Conservation (phyloP, 306 rosid genomes). For the Cucurbita moschata region DNA sequence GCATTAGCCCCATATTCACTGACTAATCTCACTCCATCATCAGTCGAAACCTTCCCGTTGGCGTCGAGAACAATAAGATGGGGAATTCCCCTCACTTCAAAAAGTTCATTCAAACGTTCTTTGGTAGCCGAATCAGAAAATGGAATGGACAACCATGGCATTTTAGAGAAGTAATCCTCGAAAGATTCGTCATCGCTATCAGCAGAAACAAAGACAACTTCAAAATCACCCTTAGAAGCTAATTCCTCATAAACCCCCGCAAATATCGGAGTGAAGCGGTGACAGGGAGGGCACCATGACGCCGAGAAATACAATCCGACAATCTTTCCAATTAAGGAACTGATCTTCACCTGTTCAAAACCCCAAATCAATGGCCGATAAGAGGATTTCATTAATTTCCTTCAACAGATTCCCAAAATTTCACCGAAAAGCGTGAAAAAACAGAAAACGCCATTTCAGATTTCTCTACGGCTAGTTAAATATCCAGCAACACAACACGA, state of each 20-base stretch:
- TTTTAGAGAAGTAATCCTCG: conserved; percentile 45
- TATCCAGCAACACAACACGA: background rate
- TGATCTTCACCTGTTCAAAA: conserved; percentile 41
- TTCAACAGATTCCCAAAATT: background rate
- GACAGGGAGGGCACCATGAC: conserved; percentile 62
- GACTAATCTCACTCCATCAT: conserved; percentile 25
- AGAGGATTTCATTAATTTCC: background rate
- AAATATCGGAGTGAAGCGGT: conserved; percentile 36
- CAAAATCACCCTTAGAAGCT: conserved; percentile 40
- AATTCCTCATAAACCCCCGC: conserved; percentile 44
- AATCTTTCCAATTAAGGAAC: conserved; percentile 49
- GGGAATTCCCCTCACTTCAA: conserved; percentile 47
- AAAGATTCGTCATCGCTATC: conserved; percentile 48
- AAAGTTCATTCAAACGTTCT: conserved; percentile 25
- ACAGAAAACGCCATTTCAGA: background rate
- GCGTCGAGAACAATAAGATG: conserved; percentile 39
- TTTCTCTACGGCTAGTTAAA: background rate
- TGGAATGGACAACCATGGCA: conserved; percentile 79
- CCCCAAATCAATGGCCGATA: background rate
- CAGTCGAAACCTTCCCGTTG: conserved; percentile 33
- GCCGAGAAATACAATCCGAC: conserved; percentile 60
- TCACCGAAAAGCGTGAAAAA: background rate
- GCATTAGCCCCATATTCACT: conserved; percentile 36
- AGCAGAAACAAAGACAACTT: conserved; percentile 36
- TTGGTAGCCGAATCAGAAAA: conserved; percentile 43